Base-by-base conservation (phyloP, 768 basidiomycete species). In the Suillus cothurnatus region DNA sequence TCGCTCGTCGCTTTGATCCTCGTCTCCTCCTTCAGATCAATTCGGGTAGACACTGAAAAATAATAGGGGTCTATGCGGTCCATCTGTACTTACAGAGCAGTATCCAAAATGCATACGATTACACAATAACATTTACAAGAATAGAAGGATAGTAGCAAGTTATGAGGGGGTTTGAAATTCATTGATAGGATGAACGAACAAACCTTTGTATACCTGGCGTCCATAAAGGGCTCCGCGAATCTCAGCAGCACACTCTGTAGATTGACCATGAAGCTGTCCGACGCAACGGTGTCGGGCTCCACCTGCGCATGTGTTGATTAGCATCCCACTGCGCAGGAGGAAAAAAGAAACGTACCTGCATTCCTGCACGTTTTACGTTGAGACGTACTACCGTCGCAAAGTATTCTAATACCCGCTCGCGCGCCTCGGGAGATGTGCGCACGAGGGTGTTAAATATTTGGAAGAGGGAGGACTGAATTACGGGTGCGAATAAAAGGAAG, bases 191-290 rank as follows among this genome's bases (percentile, higher is more conserved):
- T 23, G 31, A 53, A 64, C 15, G 14, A 63, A 21, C 52, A 61
- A 55, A 92, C 95, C 85, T 97, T 99, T 50, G 90, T 86, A 70
- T 90, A 98, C 62, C 84, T 87, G 1, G 92, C 88, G 74, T 99
- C 97, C 84, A 99, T 94, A 71, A 98, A 97, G 0, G 97, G 97
- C 69, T 96, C 94, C 34, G 94, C 90, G 71, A 99, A 91, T 17
- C 88, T 86, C 56, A 95, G 82, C 28, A 99, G 77, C 17, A 97
- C 79, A n/a, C 83, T 83, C 69, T 96, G 92, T 38, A 96, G 72
- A 70, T 98, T 99, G 65, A 93, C 84, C 90, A 99, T 92, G 75
- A 95, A 98, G 64, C 92, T 89, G 73, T 99, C 97, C 1, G 88
- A 88, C 1, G 95, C 87, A 14, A 99, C 95, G 0, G 93, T 94